Evolutionary conservation across 306 rosid genomes (phyloP).

Genomic region (Cicer arietinum): DNA sequence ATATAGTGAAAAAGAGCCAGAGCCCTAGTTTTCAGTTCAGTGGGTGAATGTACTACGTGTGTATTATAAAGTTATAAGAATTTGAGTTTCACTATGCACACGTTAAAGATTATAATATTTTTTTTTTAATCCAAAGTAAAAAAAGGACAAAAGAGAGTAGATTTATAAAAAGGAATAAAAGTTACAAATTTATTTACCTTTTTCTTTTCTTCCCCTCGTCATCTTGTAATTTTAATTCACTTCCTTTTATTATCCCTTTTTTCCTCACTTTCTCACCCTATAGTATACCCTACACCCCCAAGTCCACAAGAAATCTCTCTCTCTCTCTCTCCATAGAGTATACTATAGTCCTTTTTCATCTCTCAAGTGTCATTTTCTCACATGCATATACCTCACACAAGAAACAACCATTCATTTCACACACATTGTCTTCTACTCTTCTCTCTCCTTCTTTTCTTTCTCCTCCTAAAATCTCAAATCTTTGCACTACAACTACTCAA

Average conservation of each 20-base stretch:
- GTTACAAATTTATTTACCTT: slow-evolving; percentile 46
- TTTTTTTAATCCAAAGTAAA: slow-evolving; percentile 42
- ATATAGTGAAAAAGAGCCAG: slow-evolving; percentile 40
- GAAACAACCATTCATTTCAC: slow-evolving; percentile 84
- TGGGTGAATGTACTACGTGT: slow-evolving; percentile 41
- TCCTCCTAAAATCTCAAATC: slow-evolving; percentile 59
- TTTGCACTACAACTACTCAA: slow-evolving; percentile 74
- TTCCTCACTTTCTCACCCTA: slow-evolving; percentile 52
- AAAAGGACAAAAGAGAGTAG: slow-evolving; percentile 21
- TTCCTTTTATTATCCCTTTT: slow-evolving; percentile 40
- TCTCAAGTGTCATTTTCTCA: slow-evolving; percentile 95
- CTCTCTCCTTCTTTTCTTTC: slow-evolving; percentile 47
- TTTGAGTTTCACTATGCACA: slow-evolving; percentile 61
- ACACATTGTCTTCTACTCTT: slow-evolving; percentile 67
- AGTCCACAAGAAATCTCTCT: slow-evolving; percentile 56
- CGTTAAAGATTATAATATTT: slow-evolving; percentile 49
- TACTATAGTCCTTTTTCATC: slow-evolving; percentile 15
- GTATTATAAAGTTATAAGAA: slow-evolving; percentile 43
- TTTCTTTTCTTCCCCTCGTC: slow-evolving; percentile 30
- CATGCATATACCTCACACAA: slow-evolving; percentile 83
- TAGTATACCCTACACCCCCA: slow-evolving; percentile 51
- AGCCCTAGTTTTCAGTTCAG: slow-evolving; percentile 48
- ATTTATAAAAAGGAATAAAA: slow-evolving; percentile 49
- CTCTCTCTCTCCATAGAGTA: slow-evolving; percentile 46
- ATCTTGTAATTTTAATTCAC: slow-evolving; percentile 41